A percentile compares a stretch with the other conserved stretches of the same genome.
phyloP scores from a whole-genome alignment of 2,329 filamentous ascomycete species.

The Ophiocordyceps sinensis region DNA sequence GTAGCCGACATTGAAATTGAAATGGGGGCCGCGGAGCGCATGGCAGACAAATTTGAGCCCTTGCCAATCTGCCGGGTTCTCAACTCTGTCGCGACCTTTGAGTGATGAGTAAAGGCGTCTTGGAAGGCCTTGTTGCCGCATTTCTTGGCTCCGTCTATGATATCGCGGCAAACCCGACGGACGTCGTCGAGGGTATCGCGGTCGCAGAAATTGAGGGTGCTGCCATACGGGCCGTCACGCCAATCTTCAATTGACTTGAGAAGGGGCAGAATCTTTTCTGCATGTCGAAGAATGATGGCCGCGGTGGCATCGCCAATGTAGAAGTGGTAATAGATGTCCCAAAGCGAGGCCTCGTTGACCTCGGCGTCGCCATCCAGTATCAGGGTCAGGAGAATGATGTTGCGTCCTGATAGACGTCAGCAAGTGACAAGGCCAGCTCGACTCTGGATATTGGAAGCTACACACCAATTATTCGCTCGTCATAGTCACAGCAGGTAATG shows the following conservation, averaged over 20 bases:
- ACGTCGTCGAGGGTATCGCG: conserved; percentile 26
- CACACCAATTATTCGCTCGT: conserved; percentile 34
- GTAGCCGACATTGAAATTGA: conserved; percentile 13
- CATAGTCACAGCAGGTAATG: conserved; percentile 41
- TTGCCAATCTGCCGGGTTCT: conserved; percentile 5
- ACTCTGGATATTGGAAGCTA: too few relatives aligned
- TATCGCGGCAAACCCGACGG: conserved; percentile 20
- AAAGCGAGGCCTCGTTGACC: conserved; percentile 19
- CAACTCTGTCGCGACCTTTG: conserved; percentile 7
- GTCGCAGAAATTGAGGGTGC: conserved; percentile 32
- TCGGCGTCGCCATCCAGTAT: conserved; percentile 25
- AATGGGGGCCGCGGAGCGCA: conserved; percentile 24
- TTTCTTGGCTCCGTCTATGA: conserved; percentile 7
- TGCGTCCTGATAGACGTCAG: conserved; percentile 29
- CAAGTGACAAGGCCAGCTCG: too few relatives aligned
- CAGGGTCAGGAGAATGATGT: conserved; percentile 36
- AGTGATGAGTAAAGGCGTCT: conserved; percentile 5
- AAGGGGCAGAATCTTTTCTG: conserved; percentile 24
- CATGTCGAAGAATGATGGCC: conserved; percentile 23
- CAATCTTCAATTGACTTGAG: conserved; percentile 27
- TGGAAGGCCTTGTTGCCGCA: conserved; percentile 3
- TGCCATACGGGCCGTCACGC: conserved; percentile 28
- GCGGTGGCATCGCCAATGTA: conserved; percentile 25
- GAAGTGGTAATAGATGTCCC: conserved; percentile 42
- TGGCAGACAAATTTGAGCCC: conserved; percentile 9